These are phyloP conservation scores for Parachaetomium inaequale DNA, from an alignment of 495 filamentous ascomycete species.

Conservation along the genomic window DNA sequence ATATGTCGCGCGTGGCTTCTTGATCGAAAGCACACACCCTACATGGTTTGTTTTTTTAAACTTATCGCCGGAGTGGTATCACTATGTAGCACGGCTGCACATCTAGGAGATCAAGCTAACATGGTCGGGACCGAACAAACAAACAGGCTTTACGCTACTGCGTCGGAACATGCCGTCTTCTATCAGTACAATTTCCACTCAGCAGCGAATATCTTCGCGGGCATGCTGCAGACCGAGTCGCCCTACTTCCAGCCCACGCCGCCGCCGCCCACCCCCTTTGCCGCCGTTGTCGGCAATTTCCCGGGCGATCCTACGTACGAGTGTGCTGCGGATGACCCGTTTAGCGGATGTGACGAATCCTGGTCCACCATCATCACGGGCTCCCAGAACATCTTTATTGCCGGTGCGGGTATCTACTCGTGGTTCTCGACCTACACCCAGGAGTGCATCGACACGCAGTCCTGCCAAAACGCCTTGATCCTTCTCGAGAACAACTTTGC, in stretches of 20 bases:
- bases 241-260: constrained; percentile 71
- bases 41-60: too few species aligned
- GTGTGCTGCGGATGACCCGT: neutral
- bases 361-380: neutral
- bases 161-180: constrained; percentile 68
- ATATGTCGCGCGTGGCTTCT: constrained; percentile 33
- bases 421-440: neutral
- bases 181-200: constrained; percentile 65
- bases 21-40: constrained; percentile 57
- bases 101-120: too few species aligned
- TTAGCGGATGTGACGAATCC: neutral
- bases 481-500: neutral
- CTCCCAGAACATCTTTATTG: neutral
- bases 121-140: too few species aligned
- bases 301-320: neutral
- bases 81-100: too few species aligned
- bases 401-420: neutral
- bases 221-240: constrained; percentile 79
- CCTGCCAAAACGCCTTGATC: neutral
- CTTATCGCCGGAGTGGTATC: too few species aligned
- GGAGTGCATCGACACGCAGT: neutral
- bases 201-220: constrained; percentile 18
- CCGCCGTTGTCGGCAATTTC: neutral
- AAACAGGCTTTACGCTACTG: constrained; percentile 27
- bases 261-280: neutral